A percentile compares a stretch with the other conserved stretches of the same genome.
Evolutionary conservation across 129 eudicot genomes (phyloP).

Genomic region (Artemisia argyi): DNA sequence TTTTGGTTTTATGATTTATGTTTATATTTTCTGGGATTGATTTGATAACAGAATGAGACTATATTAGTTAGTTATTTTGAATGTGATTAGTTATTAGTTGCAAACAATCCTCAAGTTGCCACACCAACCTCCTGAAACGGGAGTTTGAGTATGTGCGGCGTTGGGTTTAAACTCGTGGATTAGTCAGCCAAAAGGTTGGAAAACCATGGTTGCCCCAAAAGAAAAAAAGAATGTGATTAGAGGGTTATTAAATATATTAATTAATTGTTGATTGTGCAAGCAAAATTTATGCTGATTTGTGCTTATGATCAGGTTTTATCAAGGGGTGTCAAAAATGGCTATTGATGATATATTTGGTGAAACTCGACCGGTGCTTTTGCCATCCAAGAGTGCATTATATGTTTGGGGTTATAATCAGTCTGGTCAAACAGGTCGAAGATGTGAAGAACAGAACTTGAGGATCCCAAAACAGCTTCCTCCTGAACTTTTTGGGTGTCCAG

Average conservation of each 20-base stretch:
- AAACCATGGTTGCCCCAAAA: not conserved
- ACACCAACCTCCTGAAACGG: too few relatives aligned
- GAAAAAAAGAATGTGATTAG: not conserved
- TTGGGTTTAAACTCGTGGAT: too few relatives aligned
- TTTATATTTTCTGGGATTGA: not conserved
- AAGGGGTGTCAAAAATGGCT: conserved; percentile 51
- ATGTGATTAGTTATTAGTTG: too few relatives aligned
- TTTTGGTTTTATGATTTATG: conserved; percentile 1
- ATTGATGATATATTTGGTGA: conserved; percentile 84
- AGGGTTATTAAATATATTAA: conserved; percentile 1
- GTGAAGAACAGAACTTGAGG: conserved; percentile 67
- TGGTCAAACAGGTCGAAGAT: conserved; percentile 89
- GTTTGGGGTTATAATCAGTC: conserved; percentile 95
- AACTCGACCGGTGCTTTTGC: conserved; percentile 46
- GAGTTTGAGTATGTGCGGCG: too few relatives aligned
- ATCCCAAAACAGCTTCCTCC: conserved; percentile 92
- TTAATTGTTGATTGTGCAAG: conserved; percentile 5
- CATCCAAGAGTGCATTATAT: conserved; percentile 85
- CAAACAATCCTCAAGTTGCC: too few relatives aligned
- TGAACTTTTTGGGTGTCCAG: conserved; percentile 89
- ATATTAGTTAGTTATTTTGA: too few relatives aligned
- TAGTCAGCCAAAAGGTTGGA: too few relatives aligned
- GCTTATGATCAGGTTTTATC: conserved; percentile 21
- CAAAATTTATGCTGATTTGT: conserved; percentile 1
- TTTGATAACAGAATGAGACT: too few relatives aligned